These are phyloP conservation scores for Ulmus americana DNA, from an alignment of 331 rosid genomes.

Conservation along the genomic window DNA sequence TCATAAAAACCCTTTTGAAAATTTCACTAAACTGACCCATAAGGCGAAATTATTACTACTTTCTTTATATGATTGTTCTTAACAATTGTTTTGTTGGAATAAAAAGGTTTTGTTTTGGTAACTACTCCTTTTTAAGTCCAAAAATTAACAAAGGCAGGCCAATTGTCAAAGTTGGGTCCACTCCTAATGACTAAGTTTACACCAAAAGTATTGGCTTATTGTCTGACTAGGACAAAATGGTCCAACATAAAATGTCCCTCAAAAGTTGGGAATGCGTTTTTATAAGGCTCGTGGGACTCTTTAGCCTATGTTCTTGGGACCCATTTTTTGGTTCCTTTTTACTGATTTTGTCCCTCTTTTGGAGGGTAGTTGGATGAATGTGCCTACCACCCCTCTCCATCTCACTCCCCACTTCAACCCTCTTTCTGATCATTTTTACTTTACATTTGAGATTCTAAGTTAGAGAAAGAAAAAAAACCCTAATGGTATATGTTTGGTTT, in stretches of 20 bases:
- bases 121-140: not conserved
- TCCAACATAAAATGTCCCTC: constrained; percentile 16
- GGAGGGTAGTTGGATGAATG: constrained; percentile 12
- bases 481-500: no score
- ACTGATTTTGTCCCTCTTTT: constrained; percentile 25
- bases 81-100: constrained; percentile 3
- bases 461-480: no score
- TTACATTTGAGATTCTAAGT: no score
- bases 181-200: constrained; percentile 25
- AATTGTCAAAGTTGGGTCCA: constrained; percentile 37
- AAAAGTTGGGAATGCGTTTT: constrained; percentile 14
- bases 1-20: no score
- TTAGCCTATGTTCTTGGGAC: constrained; percentile 12
- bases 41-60: constrained; percentile 18
- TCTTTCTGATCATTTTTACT: not conserved
- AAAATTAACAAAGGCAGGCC: constrained; percentile 20
- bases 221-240: constrained; percentile 23
- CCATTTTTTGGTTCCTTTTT: not conserved
- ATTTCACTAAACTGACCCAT: constrained; percentile 1
- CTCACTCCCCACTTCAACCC: not conserved
- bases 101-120: not conserved
- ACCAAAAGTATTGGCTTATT: constrained; percentile 9
- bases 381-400: constrained; percentile 16
- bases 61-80: constrained; percentile 9
- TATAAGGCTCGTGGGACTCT: constrained; percentile 8